Conservation (phyloP, 2,329 filamentous ascomycete genomes). For the Ophiocordyceps unilateralis region DNA sequence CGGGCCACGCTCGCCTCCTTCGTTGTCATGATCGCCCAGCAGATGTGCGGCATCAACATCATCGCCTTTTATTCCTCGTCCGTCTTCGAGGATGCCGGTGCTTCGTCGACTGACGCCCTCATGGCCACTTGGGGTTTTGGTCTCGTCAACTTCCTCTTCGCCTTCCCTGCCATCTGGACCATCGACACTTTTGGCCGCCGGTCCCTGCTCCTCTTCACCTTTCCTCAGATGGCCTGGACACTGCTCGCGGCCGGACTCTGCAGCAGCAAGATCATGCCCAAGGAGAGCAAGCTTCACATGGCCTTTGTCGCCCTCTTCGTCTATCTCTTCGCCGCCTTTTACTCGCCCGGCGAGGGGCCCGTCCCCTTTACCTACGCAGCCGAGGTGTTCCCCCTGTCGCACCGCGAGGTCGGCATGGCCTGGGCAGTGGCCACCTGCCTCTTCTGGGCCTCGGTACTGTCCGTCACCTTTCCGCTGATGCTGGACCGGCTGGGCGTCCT, state of each 20-base stretch:
- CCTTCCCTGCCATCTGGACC: constrained; percentile 39
- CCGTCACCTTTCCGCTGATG: constrained; percentile 46
- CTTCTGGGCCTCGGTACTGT: constrained; percentile 40
- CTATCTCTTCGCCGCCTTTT: constrained; percentile 35
- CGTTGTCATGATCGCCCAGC: constrained; percentile 64
- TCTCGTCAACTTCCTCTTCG: constrained; percentile 39
- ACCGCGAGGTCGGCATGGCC: constrained; percentile 55
- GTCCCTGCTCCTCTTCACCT: constrained; percentile 25
- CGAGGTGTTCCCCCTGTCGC: constrained; percentile 53
- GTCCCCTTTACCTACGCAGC: constrained; percentile 53
- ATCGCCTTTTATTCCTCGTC: constrained; percentile 61
- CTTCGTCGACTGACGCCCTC: constrained; percentile 36
- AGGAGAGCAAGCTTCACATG: constrained; percentile 12
- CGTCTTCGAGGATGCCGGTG: constrained; percentile 40
- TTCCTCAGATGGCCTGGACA: constrained; percentile 25
- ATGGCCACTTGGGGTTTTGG: constrained; percentile 41
- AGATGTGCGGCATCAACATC: constrained; percentile 56
- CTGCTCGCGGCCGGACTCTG: constrained; percentile 26
- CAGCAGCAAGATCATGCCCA: constrained; percentile 27
- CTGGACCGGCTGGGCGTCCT: constrained; percentile 24
- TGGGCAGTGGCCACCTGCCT: constrained; percentile 51
- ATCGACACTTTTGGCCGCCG: constrained; percentile 41
- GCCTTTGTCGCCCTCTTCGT: constrained; percentile 38
- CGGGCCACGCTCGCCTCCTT: constrained; percentile 62
- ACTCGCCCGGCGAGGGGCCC: constrained; percentile 40